These are phyloP conservation scores for Limonium bicolor DNA, from an alignment of 148 eudicot species.

Conservation along the genomic window DNA sequence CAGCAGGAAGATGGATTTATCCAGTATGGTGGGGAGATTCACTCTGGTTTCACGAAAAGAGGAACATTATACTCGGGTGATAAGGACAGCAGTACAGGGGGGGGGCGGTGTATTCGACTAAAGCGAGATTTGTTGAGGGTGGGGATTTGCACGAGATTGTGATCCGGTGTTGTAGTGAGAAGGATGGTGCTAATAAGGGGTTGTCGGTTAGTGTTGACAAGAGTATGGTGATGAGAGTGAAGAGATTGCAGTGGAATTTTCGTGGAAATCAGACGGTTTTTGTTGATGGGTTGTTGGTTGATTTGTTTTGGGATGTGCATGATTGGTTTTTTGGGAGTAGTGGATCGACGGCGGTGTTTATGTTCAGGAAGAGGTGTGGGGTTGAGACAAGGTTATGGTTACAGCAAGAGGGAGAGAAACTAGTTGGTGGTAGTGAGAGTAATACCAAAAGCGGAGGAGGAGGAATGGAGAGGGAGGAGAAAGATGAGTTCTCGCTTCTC, in stretches of 20 bases:
- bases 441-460: too few species aligned
- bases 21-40: background rate
- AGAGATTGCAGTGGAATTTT: slow-evolving; percentile 69
- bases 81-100: slow-evolving; percentile 1
- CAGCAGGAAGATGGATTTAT: background rate
- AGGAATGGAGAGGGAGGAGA: too few species aligned
- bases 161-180: slow-evolving; percentile 34
- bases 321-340: slow-evolving; percentile 42
- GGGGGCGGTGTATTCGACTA: background rate
- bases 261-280: slow-evolving; percentile 78
- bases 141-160: slow-evolving; percentile 38
- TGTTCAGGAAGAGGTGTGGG: slow-evolving; percentile 1
- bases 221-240: slow-evolving; percentile 45
- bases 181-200: too few species aligned
- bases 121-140: slow-evolving; percentile 3
- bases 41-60: background rate
- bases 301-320: slow-evolving; percentile 92
- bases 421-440: too few species aligned
- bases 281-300: slow-evolving; percentile 61
- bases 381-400: background rate
- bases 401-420: too few species aligned
- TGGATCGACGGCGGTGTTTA: slow-evolving; percentile 2
- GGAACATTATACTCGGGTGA: too few species aligned
- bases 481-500: too few species aligned
- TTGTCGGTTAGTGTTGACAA: slow-evolving; percentile 39